Conservation (phyloP, 257 asterid genomes). For the Fraxinus cuspidata region DNA sequence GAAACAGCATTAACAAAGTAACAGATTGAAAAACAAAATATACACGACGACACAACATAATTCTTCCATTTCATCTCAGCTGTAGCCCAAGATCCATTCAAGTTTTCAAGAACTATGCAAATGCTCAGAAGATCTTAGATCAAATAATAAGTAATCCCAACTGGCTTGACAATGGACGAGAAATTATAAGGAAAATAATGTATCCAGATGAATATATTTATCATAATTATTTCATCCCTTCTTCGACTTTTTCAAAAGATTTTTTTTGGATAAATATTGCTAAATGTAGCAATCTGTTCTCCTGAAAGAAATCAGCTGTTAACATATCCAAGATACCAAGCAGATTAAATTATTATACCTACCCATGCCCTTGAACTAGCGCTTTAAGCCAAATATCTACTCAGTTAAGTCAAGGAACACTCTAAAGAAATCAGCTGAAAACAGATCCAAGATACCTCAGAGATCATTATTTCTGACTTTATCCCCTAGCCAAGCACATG, state of each 20-base stretch:
- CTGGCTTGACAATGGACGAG: neutral
- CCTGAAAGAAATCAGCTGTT: neutral
- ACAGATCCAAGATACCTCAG: neutral
- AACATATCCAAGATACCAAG: neutral
- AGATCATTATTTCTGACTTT: neutral
- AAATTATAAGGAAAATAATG: neutral
- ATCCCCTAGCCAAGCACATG: neutral
- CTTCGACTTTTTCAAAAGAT: neutral
- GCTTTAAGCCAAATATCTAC: neutral
- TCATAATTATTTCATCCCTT: neutral
- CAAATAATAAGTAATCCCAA: neutral
- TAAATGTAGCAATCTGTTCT: neutral
- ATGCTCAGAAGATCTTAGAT: neutral
- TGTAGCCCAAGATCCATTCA: neutral
- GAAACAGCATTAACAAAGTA: slow-evolving; percentile 21
- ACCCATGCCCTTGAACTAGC: neutral
- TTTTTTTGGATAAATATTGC: neutral
- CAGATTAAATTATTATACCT: neutral
- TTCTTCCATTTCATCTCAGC: neutral
- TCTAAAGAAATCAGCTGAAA: neutral
- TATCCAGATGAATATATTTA: neutral
- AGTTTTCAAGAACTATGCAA: neutral
- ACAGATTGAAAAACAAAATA: slow-evolving; percentile 7
- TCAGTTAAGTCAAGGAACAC: neutral
- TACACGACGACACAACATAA: slow-evolving; percentile 14